Evolutionary conservation across 2,329 filamentous ascomycete species (phyloP).

Genomic region (Elsinoe batatas): DNA sequence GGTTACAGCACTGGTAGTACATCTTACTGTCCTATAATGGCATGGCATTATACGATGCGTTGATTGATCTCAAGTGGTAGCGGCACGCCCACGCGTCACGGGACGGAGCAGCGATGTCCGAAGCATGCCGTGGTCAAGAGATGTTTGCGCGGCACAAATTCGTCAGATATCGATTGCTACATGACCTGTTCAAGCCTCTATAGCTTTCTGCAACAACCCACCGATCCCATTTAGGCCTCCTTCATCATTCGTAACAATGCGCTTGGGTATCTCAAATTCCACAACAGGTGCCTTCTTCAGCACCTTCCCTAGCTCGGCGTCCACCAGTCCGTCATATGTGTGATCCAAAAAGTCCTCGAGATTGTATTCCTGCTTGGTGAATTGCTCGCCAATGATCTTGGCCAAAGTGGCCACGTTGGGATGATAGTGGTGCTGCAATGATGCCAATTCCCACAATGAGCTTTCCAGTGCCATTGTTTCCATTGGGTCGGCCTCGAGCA

Average conservation of each 20-base stretch:
- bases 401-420: constrained; percentile 91
- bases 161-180: neutral
- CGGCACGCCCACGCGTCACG: neutral
- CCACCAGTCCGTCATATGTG: constrained; percentile 74
- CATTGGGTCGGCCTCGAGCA: constrained; percentile 70
- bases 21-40: no score
- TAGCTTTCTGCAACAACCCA: constrained; percentile 20
- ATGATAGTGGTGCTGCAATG: constrained; percentile 86
- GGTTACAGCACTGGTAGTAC: no score
- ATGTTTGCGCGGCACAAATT: no score
- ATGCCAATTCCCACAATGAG: constrained; percentile 88
- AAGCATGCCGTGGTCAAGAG: neutral
- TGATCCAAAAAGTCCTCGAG: constrained; percentile 97
- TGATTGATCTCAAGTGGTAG: no score
- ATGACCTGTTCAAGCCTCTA: constrained; percentile 13
- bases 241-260: constrained; percentile 49
- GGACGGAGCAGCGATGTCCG: neutral
- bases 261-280: constrained; percentile 89
- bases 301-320: constrained; percentile 72
- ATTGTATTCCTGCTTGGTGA: constrained; percentile 90
- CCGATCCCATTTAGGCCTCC: constrained; percentile 23
- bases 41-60: no score
- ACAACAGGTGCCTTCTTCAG: constrained; percentile 80
- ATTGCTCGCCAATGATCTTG: constrained; percentile 91
- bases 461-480: constrained; percentile 81